These are phyloP conservation scores for Colletotrichum abscissum DNA, from an alignment of 2,329 filamentous ascomycete species.

Conservation along the genomic window DNA sequence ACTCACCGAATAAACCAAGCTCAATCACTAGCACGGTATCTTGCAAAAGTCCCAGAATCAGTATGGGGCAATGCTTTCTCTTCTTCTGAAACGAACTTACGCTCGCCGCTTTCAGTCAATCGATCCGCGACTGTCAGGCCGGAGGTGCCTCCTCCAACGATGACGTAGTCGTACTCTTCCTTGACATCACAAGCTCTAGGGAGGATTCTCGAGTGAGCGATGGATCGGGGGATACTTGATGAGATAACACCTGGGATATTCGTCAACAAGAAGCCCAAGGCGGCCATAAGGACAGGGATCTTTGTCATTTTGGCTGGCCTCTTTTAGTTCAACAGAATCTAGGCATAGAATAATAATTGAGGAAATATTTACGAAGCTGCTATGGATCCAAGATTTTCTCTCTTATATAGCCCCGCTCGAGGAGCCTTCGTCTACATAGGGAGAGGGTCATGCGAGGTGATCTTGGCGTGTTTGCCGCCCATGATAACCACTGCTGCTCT, in stretches of 20 bases:
- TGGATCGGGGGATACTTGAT: slow-evolving; percentile 3
- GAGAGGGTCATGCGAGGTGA: neutral
- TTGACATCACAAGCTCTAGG: slow-evolving; percentile 9
- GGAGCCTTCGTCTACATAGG: neutral
- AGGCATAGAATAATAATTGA: neutral
- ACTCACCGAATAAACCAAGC: slow-evolving; percentile 35
- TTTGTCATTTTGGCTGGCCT: neutral
- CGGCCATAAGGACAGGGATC: neutral
- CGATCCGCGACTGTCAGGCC: slow-evolving; percentile 37
- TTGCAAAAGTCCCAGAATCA: neutral
- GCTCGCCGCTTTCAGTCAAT: slow-evolving; percentile 36
- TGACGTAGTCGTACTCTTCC: slow-evolving; percentile 39
- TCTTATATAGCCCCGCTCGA: neutral
- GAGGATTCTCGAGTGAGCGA: slow-evolving; percentile 13
- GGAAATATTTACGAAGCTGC: neutral
- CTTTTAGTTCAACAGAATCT: neutral
- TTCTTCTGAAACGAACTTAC: slow-evolving; percentile 6
- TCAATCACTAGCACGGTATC: slow-evolving; percentile 39
- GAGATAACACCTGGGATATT: neutral
- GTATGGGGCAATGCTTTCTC: neutral
- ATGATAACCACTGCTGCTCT: neutral
- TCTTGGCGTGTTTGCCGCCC: neutral
- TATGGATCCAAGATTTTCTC: neutral
- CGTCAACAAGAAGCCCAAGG: neutral
- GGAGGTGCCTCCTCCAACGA: slow-evolving; percentile 38